Evolutionary conservation across 2,329 filamentous ascomycete genomes (phyloP).

Genomic region (Sporothrix pseudoabietina): DNA sequence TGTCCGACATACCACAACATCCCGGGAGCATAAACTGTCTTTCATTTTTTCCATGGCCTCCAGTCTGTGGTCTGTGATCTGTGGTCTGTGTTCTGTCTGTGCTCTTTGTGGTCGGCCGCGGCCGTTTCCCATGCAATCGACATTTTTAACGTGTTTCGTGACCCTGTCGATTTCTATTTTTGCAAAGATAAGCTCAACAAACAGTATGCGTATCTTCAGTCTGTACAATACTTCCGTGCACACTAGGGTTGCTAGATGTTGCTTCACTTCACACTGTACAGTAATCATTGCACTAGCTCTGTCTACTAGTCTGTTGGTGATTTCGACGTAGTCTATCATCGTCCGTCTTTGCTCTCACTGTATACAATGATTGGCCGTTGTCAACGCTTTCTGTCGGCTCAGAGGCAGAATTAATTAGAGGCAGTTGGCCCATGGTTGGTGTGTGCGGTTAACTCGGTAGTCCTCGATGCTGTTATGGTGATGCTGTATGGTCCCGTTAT

Average conservation of each 20-base stretch:
- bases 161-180: neutral
- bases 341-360: too few relatives aligned
- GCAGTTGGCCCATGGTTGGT: too few relatives aligned
- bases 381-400: neutral
- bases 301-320: neutral
- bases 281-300: neutral
- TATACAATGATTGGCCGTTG: too few relatives aligned
- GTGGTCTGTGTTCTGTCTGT: neutral
- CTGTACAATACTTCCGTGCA: neutral
- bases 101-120: neutral
- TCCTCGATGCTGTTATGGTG: neutral
- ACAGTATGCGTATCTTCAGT: neutral
- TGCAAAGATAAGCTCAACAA: neutral
- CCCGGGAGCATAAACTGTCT: neutral
- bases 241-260: neutral
- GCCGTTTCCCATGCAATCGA: neutral
- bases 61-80: neutral
- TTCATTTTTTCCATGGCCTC: neutral
- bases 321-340: neutral
- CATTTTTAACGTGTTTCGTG: neutral
- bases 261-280: too few relatives aligned
- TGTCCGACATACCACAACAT: neutral
- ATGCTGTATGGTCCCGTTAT: too few relatives aligned
- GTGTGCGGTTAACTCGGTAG: too few relatives aligned
- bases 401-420: too few relatives aligned